Evolutionary conservation across 1,284 basidiomycete genomes (phyloP).

Genomic region (Wallemia mellicola): DNA sequence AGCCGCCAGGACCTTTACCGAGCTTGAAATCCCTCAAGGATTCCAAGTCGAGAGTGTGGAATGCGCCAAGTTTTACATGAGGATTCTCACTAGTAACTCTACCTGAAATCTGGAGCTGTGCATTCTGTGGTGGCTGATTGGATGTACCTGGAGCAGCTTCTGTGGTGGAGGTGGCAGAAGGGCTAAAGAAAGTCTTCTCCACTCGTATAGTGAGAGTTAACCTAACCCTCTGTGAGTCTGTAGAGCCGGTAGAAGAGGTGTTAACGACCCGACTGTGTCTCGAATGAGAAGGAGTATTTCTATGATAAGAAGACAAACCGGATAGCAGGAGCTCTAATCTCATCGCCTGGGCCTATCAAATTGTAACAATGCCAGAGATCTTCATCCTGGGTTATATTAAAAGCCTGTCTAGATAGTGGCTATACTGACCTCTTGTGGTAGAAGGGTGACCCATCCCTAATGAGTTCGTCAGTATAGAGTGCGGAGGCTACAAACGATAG

Average conservation of each 20-base stretch:
- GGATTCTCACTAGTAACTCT: slow-evolving; percentile 66
- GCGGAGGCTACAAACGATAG: not conserved
- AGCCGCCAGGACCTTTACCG: slow-evolving; percentile 40
- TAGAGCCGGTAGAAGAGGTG: slow-evolving; percentile 69
- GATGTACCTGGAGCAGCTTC: not conserved
- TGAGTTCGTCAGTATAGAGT: not conserved
- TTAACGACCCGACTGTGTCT: slow-evolving; percentile 27
- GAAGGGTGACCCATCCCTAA: slow-evolving; percentile 62
- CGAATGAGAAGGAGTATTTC: slow-evolving; percentile 2
- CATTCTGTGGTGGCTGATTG: slow-evolving; percentile 25
- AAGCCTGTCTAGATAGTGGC: not conserved
- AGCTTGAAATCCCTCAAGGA: slow-evolving; percentile 71
- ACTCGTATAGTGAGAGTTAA: slow-evolving; percentile 63
- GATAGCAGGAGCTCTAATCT: slow-evolving; percentile 62
- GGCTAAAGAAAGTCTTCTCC: slow-evolving; percentile 18
- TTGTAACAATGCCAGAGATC: slow-evolving; percentile 99
- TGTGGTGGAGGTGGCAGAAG: slow-evolving; percentile 13
- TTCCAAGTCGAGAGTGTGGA: slow-evolving; percentile 84
- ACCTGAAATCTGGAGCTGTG: slow-evolving; percentile 62
- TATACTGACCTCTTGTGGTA: slow-evolving; percentile 44
- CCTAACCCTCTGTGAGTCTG: slow-evolving; percentile 61
- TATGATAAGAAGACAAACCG: slow-evolving; percentile 22
- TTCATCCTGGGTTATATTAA: slow-evolving; percentile 25
- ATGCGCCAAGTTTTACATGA: slow-evolving; percentile 77
- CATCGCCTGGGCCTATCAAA: slow-evolving; percentile 61